Evolutionary conservation across 2,329 filamentous ascomycete species (phyloP).

Genomic region (Thermothelomyces thermophilus): DNA sequence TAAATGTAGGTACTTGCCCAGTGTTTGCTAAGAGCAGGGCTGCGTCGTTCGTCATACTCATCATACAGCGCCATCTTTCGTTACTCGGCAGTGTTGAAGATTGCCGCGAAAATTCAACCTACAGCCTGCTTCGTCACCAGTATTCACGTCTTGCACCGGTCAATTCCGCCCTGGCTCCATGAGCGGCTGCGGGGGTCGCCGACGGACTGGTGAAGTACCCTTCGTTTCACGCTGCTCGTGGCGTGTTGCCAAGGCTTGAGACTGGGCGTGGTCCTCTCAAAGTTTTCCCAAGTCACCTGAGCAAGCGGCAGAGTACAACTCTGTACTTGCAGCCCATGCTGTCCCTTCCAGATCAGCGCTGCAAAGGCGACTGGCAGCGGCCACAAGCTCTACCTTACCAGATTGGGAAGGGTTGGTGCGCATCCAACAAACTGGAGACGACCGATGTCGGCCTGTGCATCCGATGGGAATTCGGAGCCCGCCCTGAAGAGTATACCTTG

Average conservation of each 20-base stretch:
- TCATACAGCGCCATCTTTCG: too few relatives aligned
- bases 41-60: not conserved
- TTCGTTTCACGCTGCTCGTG: too few relatives aligned
- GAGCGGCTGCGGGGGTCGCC: too few relatives aligned
- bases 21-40: not conserved
- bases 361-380: not conserved
- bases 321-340: too few relatives aligned
- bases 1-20: not conserved
- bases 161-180: too few relatives aligned
- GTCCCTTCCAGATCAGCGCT: not conserved
- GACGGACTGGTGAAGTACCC: too few relatives aligned
- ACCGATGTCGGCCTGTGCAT: conserved; percentile 1
- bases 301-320: not conserved
- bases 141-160: too few relatives aligned
- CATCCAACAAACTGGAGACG: not conserved
- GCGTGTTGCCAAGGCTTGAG: not conserved
- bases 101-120: too few relatives aligned
- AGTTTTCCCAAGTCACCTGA: conserved; percentile 2
- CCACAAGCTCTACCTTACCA: not conserved
- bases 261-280: not conserved
- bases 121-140: too few relatives aligned
- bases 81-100: too few relatives aligned
- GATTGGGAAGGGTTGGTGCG: not conserved
- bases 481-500: too few relatives aligned
- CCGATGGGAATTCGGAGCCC: too few relatives aligned